phyloP scores from a whole-genome alignment of 495 filamentous ascomycete species.

The Podospora pseudoanserina region DNA sequence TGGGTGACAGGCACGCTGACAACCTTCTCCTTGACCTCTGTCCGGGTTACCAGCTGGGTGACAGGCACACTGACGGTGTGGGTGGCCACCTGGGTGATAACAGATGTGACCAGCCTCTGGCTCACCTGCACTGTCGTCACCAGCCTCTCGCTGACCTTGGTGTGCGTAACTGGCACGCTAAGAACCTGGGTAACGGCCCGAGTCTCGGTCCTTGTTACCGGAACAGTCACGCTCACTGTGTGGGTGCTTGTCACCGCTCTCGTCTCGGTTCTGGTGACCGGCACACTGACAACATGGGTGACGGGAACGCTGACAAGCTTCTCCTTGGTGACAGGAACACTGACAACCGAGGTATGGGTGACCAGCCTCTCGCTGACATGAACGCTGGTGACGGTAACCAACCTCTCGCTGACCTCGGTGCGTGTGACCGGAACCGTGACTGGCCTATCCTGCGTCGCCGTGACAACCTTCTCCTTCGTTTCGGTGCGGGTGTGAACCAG shows the following conservation, averaged over 20 bases:
- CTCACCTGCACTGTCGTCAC: neutral
- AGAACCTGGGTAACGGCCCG: neutral
- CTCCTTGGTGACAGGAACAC: neutral
- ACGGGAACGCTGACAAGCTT: neutral
- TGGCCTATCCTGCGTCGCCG: neutral
- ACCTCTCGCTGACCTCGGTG: conserved; percentile 6
- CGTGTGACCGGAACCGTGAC: conserved; percentile 6
- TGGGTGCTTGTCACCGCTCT: neutral
- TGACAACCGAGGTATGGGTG: conserved; percentile 3
- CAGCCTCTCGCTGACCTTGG: conserved; percentile 1
- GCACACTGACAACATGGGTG: conserved; percentile 2
- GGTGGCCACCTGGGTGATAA: neutral
- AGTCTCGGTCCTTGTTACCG: conserved; percentile 1
- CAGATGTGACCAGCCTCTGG: neutral
- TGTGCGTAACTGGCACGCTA: conserved; percentile 1
- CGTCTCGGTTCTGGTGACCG: conserved; percentile 6
- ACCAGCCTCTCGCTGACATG: conserved; percentile 9
- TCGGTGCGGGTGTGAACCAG: neutral
- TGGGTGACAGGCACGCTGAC: conserved; percentile 6
- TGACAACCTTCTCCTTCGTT: neutral
- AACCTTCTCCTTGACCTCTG: conserved; percentile 1
- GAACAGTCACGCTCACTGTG: conserved; percentile 2
- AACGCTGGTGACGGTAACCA: neutral
- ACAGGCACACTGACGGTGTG: conserved; percentile 1
- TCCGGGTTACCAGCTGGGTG: neutral